Evolutionary conservation across 2,329 filamentous ascomycete species (phyloP).

Genomic region (Periconia sp.): DNA sequence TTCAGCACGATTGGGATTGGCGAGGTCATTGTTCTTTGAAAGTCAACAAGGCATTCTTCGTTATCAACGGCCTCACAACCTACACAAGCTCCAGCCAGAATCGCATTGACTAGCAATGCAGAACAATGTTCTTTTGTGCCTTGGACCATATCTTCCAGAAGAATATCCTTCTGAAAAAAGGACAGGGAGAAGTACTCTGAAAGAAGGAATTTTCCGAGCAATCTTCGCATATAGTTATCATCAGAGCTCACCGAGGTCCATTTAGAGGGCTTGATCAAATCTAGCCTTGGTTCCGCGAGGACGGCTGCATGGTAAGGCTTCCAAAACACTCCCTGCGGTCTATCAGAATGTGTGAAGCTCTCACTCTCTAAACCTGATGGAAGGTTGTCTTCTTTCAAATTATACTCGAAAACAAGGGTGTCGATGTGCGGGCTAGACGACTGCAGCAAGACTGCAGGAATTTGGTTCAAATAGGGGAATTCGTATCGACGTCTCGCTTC

Average conservation of each 20-base stretch:
- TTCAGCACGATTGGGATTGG: not conserved
- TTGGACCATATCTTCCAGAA: conserved; percentile 11
- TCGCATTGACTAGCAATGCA: conserved; percentile 6
- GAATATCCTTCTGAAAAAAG: conserved; percentile 13
- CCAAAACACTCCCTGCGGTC: not conserved
- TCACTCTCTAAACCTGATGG: too few species aligned
- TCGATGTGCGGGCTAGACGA: not conserved
- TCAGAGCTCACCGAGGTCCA: conserved; percentile 9
- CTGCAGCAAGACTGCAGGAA: not conserved
- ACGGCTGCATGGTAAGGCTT: conserved; percentile 1
- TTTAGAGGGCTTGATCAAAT: not conserved
- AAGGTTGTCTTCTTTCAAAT: too few species aligned
- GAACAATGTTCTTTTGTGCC: conserved; percentile 8
- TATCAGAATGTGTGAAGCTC: too few species aligned
- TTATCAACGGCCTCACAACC: not conserved
- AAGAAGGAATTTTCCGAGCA: conserved; percentile 9
- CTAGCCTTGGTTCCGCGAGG: conserved; percentile 7
- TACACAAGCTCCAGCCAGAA: conserved; percentile 11
- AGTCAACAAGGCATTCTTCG: not conserved
- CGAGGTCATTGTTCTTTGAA: not conserved
- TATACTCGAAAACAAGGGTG: too few species aligned
- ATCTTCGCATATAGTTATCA: conserved; percentile 5
- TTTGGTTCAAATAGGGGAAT: not conserved
- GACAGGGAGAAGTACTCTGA: conserved; percentile 6
- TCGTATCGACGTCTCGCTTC: not conserved